These are phyloP conservation scores for Trametes sanguinea DNA, from an alignment of 768 basidiomycete species.

Conservation along the genomic window DNA sequence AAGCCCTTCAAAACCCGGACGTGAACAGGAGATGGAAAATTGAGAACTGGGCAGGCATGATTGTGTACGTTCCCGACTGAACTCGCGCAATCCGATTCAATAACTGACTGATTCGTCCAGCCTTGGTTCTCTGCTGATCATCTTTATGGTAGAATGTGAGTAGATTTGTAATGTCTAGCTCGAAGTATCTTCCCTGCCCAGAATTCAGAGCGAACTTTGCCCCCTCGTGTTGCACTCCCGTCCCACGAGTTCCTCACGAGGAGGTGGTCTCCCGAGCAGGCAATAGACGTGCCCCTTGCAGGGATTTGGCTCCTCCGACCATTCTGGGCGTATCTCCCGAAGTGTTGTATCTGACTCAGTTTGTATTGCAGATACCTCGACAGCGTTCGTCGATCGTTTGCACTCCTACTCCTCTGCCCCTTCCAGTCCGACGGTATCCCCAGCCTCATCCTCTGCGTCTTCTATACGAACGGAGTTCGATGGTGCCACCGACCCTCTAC, in stretches of 20 bases:
- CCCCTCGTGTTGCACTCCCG: too few species aligned
- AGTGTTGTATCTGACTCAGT: too few species aligned
- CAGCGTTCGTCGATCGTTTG: conserved; percentile 71
- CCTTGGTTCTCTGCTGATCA: conserved; percentile 61
- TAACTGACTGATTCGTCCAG: conserved; percentile 39
- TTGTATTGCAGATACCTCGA: conserved; percentile 59
- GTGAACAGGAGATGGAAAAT: conserved; percentile 51
- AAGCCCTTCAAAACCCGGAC: conserved; percentile 49
- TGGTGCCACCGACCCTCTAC: neutral
- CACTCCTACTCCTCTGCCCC: conserved; percentile 57
- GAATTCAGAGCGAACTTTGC: too few species aligned
- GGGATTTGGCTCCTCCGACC: too few species aligned
- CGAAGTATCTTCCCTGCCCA: too few species aligned
- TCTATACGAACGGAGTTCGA: conserved; percentile 13
- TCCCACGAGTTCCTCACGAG: too few species aligned
- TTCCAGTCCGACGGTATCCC: conserved; percentile 28
- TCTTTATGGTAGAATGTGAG: conserved; percentile 83
- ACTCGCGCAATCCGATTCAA: neutral
- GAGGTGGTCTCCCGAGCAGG: too few species aligned
- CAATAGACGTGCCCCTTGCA: too few species aligned
- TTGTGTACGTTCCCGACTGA: conserved; percentile 55
- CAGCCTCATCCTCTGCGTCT: conserved; percentile 10
- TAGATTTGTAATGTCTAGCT: conserved; percentile 3
- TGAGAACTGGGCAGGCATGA: conserved; percentile 63
- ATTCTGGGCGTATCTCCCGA: too few species aligned